Evolutionary conservation across 768 basidiomycete species (phyloP).

Genomic region (Trametes coccinea): DNA sequence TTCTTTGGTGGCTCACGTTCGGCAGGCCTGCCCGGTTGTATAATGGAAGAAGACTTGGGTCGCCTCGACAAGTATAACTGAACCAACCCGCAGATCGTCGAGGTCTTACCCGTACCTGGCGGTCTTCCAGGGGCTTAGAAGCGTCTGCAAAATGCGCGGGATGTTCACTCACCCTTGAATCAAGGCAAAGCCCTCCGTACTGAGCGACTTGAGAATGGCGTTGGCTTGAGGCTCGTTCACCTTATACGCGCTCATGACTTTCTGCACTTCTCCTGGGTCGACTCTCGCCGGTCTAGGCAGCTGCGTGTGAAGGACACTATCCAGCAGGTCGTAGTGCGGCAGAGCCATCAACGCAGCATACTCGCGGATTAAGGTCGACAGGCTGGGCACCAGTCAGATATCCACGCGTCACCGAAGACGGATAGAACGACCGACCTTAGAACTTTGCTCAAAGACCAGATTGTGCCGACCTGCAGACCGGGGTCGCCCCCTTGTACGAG

Average conservation of each 20-base stretch:
- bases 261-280: constrained; percentile 52
- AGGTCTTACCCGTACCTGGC: constrained; percentile 98
- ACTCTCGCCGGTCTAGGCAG: constrained; percentile 49
- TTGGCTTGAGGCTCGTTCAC: constrained; percentile 94
- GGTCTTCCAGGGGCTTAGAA: constrained; percentile 52
- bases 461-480: constrained; percentile 61
- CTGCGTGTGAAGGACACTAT: constrained; percentile 70
- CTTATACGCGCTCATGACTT: constrained; percentile 66
- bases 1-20: constrained; percentile 60
- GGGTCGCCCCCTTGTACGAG: constrained; percentile 47
- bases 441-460: constrained; percentile 78
- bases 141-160: not conserved
- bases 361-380: constrained; percentile 91
- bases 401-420: not conserved
- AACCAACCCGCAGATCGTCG: constrained; percentile 94
- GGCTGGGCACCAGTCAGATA: constrained; percentile 43
- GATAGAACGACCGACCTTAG: constrained; percentile 60
- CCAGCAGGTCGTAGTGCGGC: constrained; percentile 76
- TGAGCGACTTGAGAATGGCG: constrained; percentile 78
- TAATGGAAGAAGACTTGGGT: constrained; percentile 45
- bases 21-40: constrained; percentile 48
- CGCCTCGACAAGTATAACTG: constrained; percentile 74
- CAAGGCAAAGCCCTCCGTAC: constrained; percentile 75
- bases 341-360: constrained; percentile 84
- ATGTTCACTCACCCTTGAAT: constrained; percentile 80